Evolutionary conservation across 306 rosid species (phyloP).

Genomic region (Nissolia schottii): DNA sequence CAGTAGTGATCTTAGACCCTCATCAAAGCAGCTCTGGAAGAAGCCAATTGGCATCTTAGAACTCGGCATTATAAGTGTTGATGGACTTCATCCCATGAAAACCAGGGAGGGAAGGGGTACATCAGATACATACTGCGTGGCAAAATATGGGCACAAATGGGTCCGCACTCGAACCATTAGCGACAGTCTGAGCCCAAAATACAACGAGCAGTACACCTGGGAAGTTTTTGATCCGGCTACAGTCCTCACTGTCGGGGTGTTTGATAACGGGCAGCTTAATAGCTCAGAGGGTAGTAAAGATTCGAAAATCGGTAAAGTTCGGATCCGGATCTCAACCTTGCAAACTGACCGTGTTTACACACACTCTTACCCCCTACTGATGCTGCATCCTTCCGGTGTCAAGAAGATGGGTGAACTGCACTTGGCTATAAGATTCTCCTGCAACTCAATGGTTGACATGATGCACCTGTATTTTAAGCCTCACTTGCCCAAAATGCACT

Average conservation of each 20-base stretch:
- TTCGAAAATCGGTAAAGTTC: conserved; percentile 66
- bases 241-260: conserved; percentile 84
- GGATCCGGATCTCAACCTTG: conserved; percentile 83
- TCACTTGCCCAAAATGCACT: conserved; percentile 91
- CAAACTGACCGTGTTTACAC: conserved; percentile 77
- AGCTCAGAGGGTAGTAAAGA: conserved; percentile 48
- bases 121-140: conserved; percentile 86
- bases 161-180: conserved; percentile 84
- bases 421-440: conserved; percentile 79
- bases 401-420: conserved; percentile 95
- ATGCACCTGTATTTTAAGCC: conserved; percentile 65
- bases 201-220: conserved; percentile 96
- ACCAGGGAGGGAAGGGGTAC: conserved; percentile 69
- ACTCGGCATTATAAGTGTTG: conserved; percentile 69
- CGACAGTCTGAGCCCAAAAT: conserved; percentile 61
- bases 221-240: conserved; percentile 89
- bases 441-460: conserved; percentile 57
- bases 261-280: conserved; percentile 61
- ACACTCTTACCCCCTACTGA: conserved; percentile 65
- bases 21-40: conserved; percentile 89
- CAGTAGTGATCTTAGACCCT: conserved; percentile 84
- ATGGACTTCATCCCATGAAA: conserved; percentile 77
- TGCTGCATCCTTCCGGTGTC: conserved; percentile 89
- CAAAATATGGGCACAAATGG: conserved; percentile 92
- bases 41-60: conserved; percentile 69